Evolutionary conservation across 106 monocot species (phyloP).

Genomic region (Triglochin maritima): DNA sequence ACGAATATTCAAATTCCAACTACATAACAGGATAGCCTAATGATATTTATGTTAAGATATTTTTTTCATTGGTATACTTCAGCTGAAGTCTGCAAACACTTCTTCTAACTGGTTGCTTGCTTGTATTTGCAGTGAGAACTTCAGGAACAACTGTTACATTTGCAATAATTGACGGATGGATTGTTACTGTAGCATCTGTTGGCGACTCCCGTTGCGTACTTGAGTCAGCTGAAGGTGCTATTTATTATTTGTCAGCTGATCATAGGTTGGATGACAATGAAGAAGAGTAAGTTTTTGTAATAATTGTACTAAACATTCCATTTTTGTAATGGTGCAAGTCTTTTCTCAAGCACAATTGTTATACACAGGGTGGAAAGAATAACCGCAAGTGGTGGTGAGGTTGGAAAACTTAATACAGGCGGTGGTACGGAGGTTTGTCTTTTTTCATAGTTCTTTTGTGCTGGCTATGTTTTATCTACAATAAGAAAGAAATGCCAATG

Average conservation of each 20-base stretch:
- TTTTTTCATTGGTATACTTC: not conserved
- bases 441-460: not conserved
- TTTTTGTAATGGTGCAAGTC: no score
- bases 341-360: no score
- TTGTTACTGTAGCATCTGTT: constrained; percentile 92
- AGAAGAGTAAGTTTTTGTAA: constrained; percentile 58
- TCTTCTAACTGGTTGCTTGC: not conserved
- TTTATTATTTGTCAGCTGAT: constrained; percentile 74
- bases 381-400: constrained; percentile 86
- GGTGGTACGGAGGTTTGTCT: constrained; percentile 59
- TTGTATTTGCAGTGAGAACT: constrained; percentile 35
- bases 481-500: not conserved
- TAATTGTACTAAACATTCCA: not conserved
- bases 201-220: constrained; percentile 97
- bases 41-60: no score
- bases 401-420: constrained; percentile 67
- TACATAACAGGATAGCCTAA: no score
- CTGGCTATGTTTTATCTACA: not conserved
- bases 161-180: constrained; percentile 85
- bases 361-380: constrained; percentile 66
- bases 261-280: constrained; percentile 78
- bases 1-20: no score
- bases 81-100: not conserved
- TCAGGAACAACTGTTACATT: constrained; percentile 96
- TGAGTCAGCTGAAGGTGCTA: constrained; percentile 86